Base-by-base conservation (phyloP, 176 grass and related monocot species). In the Oryza punctata region DNA sequence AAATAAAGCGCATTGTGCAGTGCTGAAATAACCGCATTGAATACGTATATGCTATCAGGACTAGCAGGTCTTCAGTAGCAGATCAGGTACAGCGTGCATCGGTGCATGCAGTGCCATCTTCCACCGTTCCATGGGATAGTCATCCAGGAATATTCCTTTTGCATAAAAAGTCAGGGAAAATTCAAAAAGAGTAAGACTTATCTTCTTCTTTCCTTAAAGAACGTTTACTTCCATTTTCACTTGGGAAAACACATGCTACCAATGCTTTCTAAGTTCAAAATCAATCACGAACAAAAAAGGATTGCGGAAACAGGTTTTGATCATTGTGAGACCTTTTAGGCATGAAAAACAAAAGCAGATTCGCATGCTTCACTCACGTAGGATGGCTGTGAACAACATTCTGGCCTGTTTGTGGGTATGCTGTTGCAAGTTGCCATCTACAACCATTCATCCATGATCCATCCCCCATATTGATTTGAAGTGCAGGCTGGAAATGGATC, bases 131-230 rank as follows among this genome's bases (percentile, higher is more conserved):
- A 71, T 18, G 41, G 65, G 50, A 43, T 15, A 27, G 41, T 77
- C 73, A 2, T 12, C 27, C 26, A 23, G 50, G 25, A 65, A 30
- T 33, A 44, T 45, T n/a, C 54, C 75, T 61, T 25, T n/a, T 33
- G 47, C n/a, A 21, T 16, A 49, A 49, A 57, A 65, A 77, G 81
- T 21, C 10, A 82, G 66, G 83, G 73, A 78, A 38, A 12, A 67
- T 72, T 78, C 60, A 82, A 83, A 90, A 85, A n/a, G 78, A 45
- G 35, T 3, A 49, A 49, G 88, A 68, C 45, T 78, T 47, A 29
- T 59, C 33, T 2, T n/a, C 12, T 15, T 30, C 45, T 78, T 44
- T 61, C 21, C 12, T 45, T 35, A 21, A 64, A 86, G 16, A 82
- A 74, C 60, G 1, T 82, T 57, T 67, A 77, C 41, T 65, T 50